Evolutionary conservation across 495 filamentous ascomycete species (phyloP), one percentile per base, ranked within the genome.

Genomic region (Talaromyces thailandensis): DNA sequence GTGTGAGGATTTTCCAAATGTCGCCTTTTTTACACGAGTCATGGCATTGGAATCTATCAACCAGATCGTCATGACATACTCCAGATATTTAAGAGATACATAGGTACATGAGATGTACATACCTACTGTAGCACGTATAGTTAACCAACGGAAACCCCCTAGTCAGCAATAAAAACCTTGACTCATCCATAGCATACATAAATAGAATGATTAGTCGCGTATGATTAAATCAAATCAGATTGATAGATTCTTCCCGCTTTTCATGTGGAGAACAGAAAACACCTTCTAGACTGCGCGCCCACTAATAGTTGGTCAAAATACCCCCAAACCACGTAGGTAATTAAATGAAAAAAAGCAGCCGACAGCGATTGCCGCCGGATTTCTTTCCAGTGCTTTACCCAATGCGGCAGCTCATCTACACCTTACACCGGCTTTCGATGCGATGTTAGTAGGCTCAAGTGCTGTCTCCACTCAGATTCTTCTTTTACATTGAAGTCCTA

Each of bases 351-450:
- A 21, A 18, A 48, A 18, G 43, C 8, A 48, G 43, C 43, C 43
- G 43, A 48, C n/a, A 21, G 16, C 43, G 7, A 48, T 18, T 48
- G 43, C 43, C 43, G 43, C 43, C 43, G 43, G 51, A 55, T 26
- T 55, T 55, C 51, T 55, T 28, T 28, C 51, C 51, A 55, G 51
- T 55, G 18, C 48, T 52, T 52, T 52, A 52, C 48, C 48, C 48
- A 14, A 52, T 23, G 6, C 8, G 48, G 48, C 24, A 52, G 24
- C 24, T 52, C 18, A 23, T 11, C 24, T 24, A 11, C 21, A 14
- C 24, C 11, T 11, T 26, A n/a, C 51, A 55, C 23, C 51, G 51
- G 51, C 51, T 55, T 55, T 55, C 51, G 51, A 55, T 55, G 51
- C 51, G 51, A 55, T 55, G 23, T 16, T 28, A 1, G 4, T 28